phyloP scores from a whole-genome alignment of 495 filamentous ascomycete genomes.

The Penicillium lividum region DNA sequence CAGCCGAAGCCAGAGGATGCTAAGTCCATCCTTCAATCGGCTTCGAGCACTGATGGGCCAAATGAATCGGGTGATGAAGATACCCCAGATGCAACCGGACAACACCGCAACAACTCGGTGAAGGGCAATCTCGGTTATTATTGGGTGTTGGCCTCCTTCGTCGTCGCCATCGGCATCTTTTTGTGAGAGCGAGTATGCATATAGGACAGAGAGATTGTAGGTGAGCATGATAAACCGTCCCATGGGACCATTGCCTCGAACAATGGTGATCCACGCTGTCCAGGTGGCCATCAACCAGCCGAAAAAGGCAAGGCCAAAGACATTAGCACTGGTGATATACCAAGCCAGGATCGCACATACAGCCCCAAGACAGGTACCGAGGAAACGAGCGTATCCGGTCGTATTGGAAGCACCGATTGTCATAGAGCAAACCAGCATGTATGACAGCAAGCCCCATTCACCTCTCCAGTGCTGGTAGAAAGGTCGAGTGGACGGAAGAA shows the following conservation, averaged over 20 bases:
- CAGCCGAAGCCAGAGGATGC: constrained; percentile 88
- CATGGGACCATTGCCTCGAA: constrained; percentile 80
- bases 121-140: constrained; percentile 85
- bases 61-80: constrained; percentile 84
- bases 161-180: constrained; percentile 66
- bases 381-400: constrained; percentile 79
- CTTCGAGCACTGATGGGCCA: constrained; percentile 89
- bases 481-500: constrained; percentile 73
- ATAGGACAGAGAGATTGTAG: constrained; percentile 95
- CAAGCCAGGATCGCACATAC: constrained; percentile 73
- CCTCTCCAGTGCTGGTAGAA: constrained; percentile 87
- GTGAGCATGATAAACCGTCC: constrained; percentile 91
- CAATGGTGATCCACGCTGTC: constrained; percentile 88
- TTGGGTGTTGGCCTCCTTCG: constrained; percentile 81
- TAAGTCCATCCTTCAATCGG: constrained; percentile 84
- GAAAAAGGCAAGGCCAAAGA: constrained; percentile 68
- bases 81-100: constrained; percentile 85
- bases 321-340: constrained; percentile 70
- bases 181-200: constrained; percentile 85
- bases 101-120: constrained; percentile 89
- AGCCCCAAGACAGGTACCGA: constrained; percentile 86
- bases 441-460: constrained; percentile 95
- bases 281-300: constrained; percentile 79
- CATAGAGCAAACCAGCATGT: constrained; percentile 98
- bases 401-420: constrained; percentile 94